These are phyloP conservation scores for Cladophialophora exuberans DNA, from an alignment of 2,329 filamentous ascomycete species.

Conservation along the genomic window DNA sequence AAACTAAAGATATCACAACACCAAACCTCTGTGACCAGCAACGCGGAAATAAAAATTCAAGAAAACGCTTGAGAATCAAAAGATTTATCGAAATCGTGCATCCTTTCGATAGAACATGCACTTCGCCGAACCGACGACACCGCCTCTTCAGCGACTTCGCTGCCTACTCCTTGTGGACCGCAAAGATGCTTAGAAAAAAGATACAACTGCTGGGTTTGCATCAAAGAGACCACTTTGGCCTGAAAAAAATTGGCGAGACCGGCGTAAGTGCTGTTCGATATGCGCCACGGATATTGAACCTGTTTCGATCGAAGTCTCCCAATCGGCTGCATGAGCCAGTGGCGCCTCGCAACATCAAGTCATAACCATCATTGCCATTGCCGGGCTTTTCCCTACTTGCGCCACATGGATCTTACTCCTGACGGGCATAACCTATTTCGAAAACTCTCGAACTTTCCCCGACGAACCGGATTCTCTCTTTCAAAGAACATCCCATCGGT, in stretches of 20 bases:
- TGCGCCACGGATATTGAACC: neutral
- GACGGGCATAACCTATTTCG: too few relatives aligned
- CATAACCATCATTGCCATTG: too few relatives aligned
- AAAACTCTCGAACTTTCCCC: too few relatives aligned
- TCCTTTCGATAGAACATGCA: neutral
- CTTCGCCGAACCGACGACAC: too few relatives aligned
- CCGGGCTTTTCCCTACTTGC: too few relatives aligned
- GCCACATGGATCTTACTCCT: too few relatives aligned
- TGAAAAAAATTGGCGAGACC: constrained; percentile 1
- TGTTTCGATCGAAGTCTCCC: constrained; percentile 1
- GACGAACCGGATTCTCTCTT: too few relatives aligned
- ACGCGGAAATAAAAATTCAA: constrained; percentile 1
- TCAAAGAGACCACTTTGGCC: neutral
- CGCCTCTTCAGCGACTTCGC: neutral
- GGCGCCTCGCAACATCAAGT: too few relatives aligned
- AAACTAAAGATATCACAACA: neutral
- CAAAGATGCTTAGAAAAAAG: neutral
- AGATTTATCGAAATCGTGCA: neutral
- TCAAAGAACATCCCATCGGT: too few relatives aligned
- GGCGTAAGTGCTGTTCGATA: constrained; percentile 1
- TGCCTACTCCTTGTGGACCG: neutral
- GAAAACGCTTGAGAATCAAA: neutral
- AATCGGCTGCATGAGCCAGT: constrained; percentile 2
- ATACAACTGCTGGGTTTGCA: neutral
- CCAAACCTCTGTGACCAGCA: neutral